Evolutionary conservation across 768 basidiomycete species (phyloP).

Genomic region (Ramaria sp.): DNA sequence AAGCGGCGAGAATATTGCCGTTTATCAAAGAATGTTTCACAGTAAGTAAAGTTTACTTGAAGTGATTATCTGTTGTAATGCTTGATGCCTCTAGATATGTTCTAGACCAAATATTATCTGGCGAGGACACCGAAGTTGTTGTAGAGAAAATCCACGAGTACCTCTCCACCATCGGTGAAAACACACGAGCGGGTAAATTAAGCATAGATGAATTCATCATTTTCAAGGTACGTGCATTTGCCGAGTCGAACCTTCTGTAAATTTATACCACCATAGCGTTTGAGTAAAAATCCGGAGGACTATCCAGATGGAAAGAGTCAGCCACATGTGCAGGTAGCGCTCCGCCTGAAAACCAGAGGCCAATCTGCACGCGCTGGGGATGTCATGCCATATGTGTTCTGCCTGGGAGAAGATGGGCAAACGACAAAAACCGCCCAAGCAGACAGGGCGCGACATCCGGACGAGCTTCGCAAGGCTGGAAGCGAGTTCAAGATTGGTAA

Average conservation of each 20-base stretch:
- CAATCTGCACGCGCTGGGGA: constrained; percentile 76
- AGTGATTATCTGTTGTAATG: neutral
- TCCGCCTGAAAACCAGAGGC: constrained; percentile 80
- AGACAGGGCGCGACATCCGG: constrained; percentile 86
- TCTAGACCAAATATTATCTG: constrained; percentile 82
- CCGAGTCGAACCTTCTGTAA: neutral
- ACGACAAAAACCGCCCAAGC: constrained; percentile 68
- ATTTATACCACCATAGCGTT: constrained; percentile 39
- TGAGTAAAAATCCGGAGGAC: constrained; percentile 94
- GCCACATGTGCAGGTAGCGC: constrained; percentile 94
- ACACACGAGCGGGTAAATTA: constrained; percentile 65
- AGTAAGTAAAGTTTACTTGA: constrained; percentile 39
- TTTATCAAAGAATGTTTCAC: constrained; percentile 85
- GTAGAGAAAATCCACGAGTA: constrained; percentile 92
- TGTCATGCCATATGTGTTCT: constrained; percentile 95
- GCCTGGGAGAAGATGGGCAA: constrained; percentile 63
- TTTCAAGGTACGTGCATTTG: constrained; percentile 55
- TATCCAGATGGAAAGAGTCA: constrained; percentile 93
- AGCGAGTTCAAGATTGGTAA: constrained; percentile 64
- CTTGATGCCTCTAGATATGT: constrained; percentile 51
- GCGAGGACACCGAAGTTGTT: constrained; percentile 80
- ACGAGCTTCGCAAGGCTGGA: constrained; percentile 69
- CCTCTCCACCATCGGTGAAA: constrained; percentile 60
- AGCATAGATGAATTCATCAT: constrained; percentile 93
- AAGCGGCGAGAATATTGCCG: constrained; percentile 93